Percentiles rank a stretch among this genome's conserved stretches.
Evolutionary conservation across 1,139 yeast genomes (phyloP).

Genomic region (Meyerozyma elateridarum): DNA sequence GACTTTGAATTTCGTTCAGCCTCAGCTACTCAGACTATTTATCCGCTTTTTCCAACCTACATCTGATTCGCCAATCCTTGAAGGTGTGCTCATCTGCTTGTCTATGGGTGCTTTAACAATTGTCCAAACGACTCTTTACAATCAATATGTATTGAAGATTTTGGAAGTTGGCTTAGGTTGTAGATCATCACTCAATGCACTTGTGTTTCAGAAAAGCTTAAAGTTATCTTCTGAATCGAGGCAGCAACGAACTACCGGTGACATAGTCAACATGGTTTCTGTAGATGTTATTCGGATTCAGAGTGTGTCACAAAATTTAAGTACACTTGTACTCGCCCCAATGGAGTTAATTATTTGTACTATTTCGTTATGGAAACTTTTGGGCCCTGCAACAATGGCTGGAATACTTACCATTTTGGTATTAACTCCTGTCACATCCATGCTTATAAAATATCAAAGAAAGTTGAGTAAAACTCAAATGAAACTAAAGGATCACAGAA

Average conservation of each 20-base stretch:
- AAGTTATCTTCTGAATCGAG: conserved; percentile 44
- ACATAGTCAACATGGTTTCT: conserved; percentile 53
- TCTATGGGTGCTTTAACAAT: conserved; percentile 47
- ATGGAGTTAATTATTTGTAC: conserved; percentile 51
- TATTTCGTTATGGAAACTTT: conserved; percentile 48
- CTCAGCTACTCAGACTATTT: conserved; percentile 49
- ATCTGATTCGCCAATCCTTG: conserved; percentile 37
- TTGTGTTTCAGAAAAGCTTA: conserved; percentile 49
- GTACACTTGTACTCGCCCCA: conserved; percentile 56
- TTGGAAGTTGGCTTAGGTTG: conserved; percentile 49
- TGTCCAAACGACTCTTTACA: conserved; percentile 42
- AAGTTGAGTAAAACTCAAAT: conserved; percentile 54
- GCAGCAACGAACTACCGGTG: conserved; percentile 47
- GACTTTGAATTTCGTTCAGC: conserved; percentile 46
- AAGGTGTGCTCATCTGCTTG: conserved; percentile 48
- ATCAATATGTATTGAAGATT: conserved; percentile 48
- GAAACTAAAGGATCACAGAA: conserved; percentile 61
- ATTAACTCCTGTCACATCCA: conserved; percentile 56
- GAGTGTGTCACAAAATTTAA: conserved; percentile 47
- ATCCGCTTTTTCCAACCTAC: conserved; percentile 43
- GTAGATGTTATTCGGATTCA: conserved; percentile 57
- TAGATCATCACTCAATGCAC: conserved; percentile 46
- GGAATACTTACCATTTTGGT: conserved; percentile 52
- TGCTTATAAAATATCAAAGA: conserved; percentile 45
- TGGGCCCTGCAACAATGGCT: conserved; percentile 60